These are phyloP conservation scores for Sordaria brevicollis DNA, from an alignment of 495 filamentous ascomycete species.

Conservation along the genomic window DNA sequence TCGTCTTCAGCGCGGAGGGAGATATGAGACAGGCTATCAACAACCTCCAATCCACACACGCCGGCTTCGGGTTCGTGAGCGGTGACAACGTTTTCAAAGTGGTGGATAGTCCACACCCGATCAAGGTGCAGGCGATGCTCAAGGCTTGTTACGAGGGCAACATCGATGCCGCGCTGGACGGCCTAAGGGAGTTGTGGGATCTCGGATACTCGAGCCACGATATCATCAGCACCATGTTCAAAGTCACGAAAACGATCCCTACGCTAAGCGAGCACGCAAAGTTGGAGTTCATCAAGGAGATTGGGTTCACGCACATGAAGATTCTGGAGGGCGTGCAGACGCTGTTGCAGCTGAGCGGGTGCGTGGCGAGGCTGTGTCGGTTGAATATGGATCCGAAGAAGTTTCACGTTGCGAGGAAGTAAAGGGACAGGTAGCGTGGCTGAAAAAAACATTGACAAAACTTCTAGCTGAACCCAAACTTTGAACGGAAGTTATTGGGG, in stretches of 20 bases:
- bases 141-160: slow-evolving; percentile 92
- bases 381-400: slow-evolving; percentile 89
- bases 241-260: slow-evolving; percentile 89
- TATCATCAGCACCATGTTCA: slow-evolving; percentile 98
- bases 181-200: slow-evolving; percentile 83
- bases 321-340: slow-evolving; percentile 95
- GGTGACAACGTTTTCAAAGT: slow-evolving; percentile 98
- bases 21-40: slow-evolving; percentile 99
- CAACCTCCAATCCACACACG: slow-evolving; percentile 88
- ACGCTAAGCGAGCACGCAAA: slow-evolving; percentile 86
- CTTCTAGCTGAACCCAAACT: too few species aligned
- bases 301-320: slow-evolving; percentile 99
- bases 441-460: too few species aligned
- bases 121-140: slow-evolving; percentile 97
- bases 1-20: slow-evolving; percentile 94
- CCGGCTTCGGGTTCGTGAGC: slow-evolving; percentile 94
- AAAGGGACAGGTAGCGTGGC: neutral
- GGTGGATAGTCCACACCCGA: slow-evolving; percentile 90
- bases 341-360: slow-evolving; percentile 83
- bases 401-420: slow-evolving; percentile 49
- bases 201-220: slow-evolving; percentile 94
- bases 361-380: slow-evolving; percentile 78
- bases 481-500: too few species aligned
- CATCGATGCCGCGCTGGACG: slow-evolving; percentile 76
- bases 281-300: slow-evolving; percentile 93